Conservation (phyloP, 2,329 filamentous ascomycete genomes). For the Neopestalotiopsis sp. region DNA sequence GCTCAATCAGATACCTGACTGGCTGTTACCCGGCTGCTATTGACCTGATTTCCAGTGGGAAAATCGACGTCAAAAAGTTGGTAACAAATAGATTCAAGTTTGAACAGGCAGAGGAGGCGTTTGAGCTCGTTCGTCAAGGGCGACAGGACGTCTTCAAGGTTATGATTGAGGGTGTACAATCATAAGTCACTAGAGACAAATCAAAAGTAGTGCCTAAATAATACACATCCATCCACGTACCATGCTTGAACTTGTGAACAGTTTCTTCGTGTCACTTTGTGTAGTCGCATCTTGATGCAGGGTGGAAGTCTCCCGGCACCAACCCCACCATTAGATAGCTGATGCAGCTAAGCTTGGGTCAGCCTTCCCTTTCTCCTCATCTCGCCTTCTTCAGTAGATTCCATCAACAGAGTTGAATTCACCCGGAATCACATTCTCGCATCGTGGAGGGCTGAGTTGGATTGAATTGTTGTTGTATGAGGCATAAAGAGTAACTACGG, state of each 20-base stretch:
- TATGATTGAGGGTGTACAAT: constrained; percentile 18
- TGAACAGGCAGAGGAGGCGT: constrained; percentile 53
- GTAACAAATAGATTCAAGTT: constrained; percentile 26
- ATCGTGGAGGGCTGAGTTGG: no score
- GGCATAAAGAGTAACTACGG: background rate
- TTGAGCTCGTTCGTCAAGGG: constrained; percentile 44
- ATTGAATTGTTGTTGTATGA: background rate
- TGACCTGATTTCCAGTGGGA: constrained; percentile 46
- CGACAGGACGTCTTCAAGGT: constrained; percentile 18
- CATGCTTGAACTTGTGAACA: no score
- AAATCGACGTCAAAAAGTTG: constrained; percentile 36
- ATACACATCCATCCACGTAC: no score
- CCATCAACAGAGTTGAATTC: no score
- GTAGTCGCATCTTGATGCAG: no score
- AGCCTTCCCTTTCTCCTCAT: no score
- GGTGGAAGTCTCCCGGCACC: no score
- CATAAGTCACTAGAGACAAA: background rate
- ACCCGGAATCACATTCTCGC: no score
- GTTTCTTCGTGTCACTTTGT: no score
- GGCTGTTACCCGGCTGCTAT: constrained; percentile 49
- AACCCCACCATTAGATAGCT: no score
- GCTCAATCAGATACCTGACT: constrained; percentile 48
- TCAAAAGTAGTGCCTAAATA: background rate
- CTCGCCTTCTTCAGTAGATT: no score
- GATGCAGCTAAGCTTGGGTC: no score